A percentile compares a stretch with the other conserved stretches of the same genome.
These are phyloP conservation scores for Toxoplasma gondii DNA, from an alignment of 169 alveolate species.

Conservation along the genomic window DNA sequence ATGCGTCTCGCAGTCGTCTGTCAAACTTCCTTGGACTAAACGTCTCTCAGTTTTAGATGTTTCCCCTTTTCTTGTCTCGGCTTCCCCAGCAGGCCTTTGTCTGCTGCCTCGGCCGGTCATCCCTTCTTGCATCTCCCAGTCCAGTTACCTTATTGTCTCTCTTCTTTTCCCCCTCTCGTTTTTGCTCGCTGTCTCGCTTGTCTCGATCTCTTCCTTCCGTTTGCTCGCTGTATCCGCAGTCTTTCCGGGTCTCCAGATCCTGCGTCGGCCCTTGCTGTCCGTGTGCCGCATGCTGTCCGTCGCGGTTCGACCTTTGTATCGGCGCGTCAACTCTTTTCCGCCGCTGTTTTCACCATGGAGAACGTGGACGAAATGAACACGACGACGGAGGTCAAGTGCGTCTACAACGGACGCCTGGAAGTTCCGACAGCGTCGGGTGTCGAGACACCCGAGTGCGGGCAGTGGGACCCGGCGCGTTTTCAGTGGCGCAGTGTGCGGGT, in stretches of 20 bases:
- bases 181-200: neutral
- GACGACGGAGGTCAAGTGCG: neutral
- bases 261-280: neutral
- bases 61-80: too few relatives aligned
- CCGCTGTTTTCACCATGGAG: neutral
- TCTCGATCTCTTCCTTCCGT: neutral
- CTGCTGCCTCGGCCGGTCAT: too few relatives aligned
- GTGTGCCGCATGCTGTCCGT: neutral
- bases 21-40: too few relatives aligned
- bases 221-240: neutral
- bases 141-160: too few relatives aligned
- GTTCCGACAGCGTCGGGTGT: neutral
- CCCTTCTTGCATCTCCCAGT: too few relatives aligned
- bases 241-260: neutral
- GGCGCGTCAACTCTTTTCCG: neutral
- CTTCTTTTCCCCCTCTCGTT: too few relatives aligned
- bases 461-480: neutral
- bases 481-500: slow-evolving; percentile 10
- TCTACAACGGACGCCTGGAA: neutral
- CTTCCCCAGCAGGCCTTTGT: too few relatives aligned
- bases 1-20: too few relatives aligned
- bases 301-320: neutral
- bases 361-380: neutral
- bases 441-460: neutral
- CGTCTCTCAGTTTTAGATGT: too few relatives aligned